These are phyloP conservation scores for Graphilbum sp. DNA, from an alignment of 2,329 filamentous ascomycete genomes.

Conservation along the genomic window DNA sequence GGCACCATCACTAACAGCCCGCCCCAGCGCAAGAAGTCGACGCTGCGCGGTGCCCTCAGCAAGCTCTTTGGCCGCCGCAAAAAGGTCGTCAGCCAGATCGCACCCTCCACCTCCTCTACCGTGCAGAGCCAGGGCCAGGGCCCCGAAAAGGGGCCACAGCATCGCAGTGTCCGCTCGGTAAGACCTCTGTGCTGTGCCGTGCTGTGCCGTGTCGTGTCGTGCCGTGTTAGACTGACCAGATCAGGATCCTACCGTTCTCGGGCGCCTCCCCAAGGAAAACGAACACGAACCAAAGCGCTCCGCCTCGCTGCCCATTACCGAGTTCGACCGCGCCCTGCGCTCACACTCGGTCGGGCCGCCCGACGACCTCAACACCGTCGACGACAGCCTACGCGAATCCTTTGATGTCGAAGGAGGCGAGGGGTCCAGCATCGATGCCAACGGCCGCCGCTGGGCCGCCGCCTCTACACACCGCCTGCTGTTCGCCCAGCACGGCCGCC, in stretches of 20 bases:
- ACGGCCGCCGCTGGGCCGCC: constrained; percentile 18
- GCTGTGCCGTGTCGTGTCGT: not conserved
- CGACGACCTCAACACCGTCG: constrained; percentile 35
- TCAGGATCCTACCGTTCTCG: constrained; percentile 23
- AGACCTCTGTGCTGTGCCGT: not conserved
- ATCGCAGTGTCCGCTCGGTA: constrained; percentile 27
- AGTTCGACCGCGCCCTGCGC: constrained; percentile 41
- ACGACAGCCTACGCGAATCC: constrained; percentile 37
- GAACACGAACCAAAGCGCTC: constrained; percentile 34
- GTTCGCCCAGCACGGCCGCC: constrained; percentile 16
- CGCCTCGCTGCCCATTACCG: constrained; percentile 40
- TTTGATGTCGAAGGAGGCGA: constrained; percentile 23
- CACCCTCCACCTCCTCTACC: constrained; percentile 7
- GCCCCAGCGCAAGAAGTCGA: constrained; percentile 40
- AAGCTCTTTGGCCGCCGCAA: constrained; percentile 43
- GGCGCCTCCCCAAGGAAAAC: constrained; percentile 16
- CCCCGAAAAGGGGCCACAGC: constrained; percentile 18
- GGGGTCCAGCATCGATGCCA: constrained; percentile 11
- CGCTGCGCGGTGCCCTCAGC: constrained; percentile 36
- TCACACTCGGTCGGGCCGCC: constrained; percentile 46
- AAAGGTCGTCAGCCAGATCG: constrained; percentile 22
- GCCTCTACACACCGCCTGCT: constrained; percentile 23
- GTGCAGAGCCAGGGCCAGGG: constrained; percentile 12
- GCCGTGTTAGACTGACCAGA: not conserved
- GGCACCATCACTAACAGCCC: constrained; percentile 1